Percentiles rank a stretch among this genome's conserved stretches.
Evolutionary conservation across 257 asterid species (phyloP).

Genomic region (Paulownia fortunei): DNA sequence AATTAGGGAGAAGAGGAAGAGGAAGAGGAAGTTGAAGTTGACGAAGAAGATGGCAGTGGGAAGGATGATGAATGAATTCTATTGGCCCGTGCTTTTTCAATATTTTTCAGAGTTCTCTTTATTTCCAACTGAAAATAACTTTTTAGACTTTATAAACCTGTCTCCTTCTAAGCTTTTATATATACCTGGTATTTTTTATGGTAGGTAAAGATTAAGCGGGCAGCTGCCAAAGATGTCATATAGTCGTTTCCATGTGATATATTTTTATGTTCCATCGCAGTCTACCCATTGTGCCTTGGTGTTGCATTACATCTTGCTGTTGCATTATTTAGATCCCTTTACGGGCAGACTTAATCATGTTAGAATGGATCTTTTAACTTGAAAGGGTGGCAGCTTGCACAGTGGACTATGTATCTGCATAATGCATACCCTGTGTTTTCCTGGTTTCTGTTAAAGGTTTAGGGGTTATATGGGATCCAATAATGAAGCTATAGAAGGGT

Average conservation of each 20-base stretch:
- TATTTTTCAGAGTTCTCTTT: neutral
- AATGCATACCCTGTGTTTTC: too few relatives aligned
- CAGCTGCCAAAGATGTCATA: neutral
- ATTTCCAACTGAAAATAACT: neutral
- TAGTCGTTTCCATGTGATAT: neutral
- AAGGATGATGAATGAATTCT: constrained; percentile 30
- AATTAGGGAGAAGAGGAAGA: constrained; percentile 36
- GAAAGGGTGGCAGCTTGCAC: neutral
- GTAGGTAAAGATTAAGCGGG: neutral
- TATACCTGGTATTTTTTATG: neutral
- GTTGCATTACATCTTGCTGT: too few relatives aligned
- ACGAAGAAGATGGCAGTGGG: constrained; percentile 34
- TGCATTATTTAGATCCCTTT: neutral
- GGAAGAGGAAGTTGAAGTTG: constrained; percentile 25
- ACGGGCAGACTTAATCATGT: neutral
- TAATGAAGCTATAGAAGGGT: too few relatives aligned
- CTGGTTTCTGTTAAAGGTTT: too few relatives aligned
- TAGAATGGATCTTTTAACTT: neutral
- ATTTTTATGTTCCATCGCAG: neutral
- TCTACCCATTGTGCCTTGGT: neutral
- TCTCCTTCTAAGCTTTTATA: neutral
- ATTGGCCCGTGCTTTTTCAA: neutral
- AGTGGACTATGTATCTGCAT: too few relatives aligned
- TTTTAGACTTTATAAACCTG: neutral
- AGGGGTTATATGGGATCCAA: too few relatives aligned